Conservation (phyloP, 768 basidiomycete species). For the Sutorius australiensis region DNA sequence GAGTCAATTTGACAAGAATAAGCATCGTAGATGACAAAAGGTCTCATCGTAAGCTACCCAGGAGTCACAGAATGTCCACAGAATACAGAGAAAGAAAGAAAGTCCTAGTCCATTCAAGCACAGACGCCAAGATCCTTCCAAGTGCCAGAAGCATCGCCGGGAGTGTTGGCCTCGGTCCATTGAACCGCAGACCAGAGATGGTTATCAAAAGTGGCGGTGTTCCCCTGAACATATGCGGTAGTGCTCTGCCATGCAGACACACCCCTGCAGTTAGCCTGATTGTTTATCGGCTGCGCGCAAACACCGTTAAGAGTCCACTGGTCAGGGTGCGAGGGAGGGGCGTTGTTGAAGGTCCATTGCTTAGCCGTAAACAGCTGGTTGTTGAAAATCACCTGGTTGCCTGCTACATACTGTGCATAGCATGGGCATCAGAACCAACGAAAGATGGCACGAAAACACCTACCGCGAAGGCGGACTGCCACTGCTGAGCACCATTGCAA, state of each 20-base stretch:
- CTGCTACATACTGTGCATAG: conserved; percentile 20
- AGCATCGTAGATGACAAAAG: not conserved
- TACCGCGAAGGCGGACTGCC: conserved; percentile 25
- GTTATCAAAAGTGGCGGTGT: conserved; percentile 9
- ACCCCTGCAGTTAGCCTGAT: conserved; percentile 22
- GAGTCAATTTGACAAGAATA: not conserved
- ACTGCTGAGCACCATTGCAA: conserved; percentile 19
- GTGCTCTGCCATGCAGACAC: conserved; percentile 16
- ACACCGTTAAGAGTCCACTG: conserved; percentile 12
- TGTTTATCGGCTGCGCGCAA: conserved; percentile 22
- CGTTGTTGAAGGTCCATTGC: conserved; percentile 27
- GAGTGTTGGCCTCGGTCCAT: conserved; percentile 20
- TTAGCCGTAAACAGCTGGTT: conserved; percentile 20
- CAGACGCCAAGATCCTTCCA: conserved; percentile 25
- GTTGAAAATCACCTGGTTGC: conserved; percentile 20
- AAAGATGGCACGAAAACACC: fast-evolving
- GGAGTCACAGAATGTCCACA: too few relatives aligned
- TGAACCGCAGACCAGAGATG: conserved; percentile 25
- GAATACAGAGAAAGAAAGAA: too few relatives aligned
- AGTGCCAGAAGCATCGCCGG: conserved; percentile 25
- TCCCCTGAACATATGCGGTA: conserved; percentile 18
- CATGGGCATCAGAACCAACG: not conserved
- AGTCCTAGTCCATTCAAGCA: not conserved
- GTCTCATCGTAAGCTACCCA: not conserved
- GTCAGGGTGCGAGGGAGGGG: conserved; percentile 10